A percentile compares a stretch with the other conserved stretches of the same genome.
Evolutionary conservation across 116 monocot genomes (phyloP).

Genomic region (Iris pallida): DNA sequence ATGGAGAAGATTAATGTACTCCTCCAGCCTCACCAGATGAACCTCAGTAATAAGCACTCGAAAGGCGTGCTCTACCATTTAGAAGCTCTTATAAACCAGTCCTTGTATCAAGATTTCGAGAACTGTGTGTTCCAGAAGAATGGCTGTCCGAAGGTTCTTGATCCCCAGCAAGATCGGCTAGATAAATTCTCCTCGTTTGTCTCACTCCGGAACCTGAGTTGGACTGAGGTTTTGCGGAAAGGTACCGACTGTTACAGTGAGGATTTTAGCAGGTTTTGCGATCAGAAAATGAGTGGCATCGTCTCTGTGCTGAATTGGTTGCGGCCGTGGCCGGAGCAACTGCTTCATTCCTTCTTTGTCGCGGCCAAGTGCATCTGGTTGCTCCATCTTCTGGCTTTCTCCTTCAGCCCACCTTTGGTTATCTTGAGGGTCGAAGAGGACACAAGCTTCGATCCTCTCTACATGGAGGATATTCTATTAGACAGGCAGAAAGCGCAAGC

Average conservation of each 20-base stretch:
- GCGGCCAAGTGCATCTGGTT: constrained; percentile 87
- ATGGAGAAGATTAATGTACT: constrained; percentile 45
- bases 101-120: constrained; percentile 83
- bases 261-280: constrained; percentile 81
- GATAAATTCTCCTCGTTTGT: constrained; percentile 81
- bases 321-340: constrained; percentile 67
- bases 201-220: constrained; percentile 69
- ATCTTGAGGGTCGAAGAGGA: constrained; percentile 77
- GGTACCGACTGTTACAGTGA: constrained; percentile 73
- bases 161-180: constrained; percentile 49
- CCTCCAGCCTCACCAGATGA: constrained; percentile 46
- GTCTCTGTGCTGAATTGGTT: constrained; percentile 60
- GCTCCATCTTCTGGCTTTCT: constrained; percentile 84
- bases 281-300: constrained; percentile 75
- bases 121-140: constrained; percentile 73
- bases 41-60: constrained; percentile 26
- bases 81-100: constrained; percentile 71
- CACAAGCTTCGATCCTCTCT: constrained; percentile 49
- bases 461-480: constrained; percentile 74
- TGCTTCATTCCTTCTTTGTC: constrained; percentile 79
- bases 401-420: constrained; percentile 62
- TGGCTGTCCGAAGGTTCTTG: constrained; percentile 57
- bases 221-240: constrained; percentile 76
- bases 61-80: constrained; percentile 61
- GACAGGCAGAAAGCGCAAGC: constrained; percentile 37